Base-by-base conservation (phyloP, 2,329 filamentous ascomycete species). In the Aspergillus pseudoviridinutans region DNA sequence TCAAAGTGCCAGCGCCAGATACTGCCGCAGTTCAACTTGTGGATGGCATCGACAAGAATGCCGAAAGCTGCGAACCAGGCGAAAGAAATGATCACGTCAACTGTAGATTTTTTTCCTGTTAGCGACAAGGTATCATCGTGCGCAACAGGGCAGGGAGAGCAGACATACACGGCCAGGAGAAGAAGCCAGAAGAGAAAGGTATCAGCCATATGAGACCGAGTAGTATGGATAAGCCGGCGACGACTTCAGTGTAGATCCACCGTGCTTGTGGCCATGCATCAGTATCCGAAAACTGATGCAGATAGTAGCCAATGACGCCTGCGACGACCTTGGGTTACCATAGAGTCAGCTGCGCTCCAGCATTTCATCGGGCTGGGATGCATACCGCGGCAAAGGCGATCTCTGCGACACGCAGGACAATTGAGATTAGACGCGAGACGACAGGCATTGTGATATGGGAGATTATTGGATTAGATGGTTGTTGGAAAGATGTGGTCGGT, bases 201-300 rank as follows among this genome's bases (percentile, higher is more conserved):
- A 92, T 79, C 28, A 92, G 79, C 84, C 88, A 90, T 61, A 92
- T 71, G 27, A 92, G 74, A 4, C 84, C 79, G n/a, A 90, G 77
- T 44, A 92, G 71, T 55, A 92, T 84, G 12, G 86, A 84, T 20
- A 92, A 68, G 22, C 80, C 86, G 2, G 90, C 87, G 42, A 92
- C 81, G 20, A 90, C 84, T 68, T 89, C 84, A 49, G 88, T 84
- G 78, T 91, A 92, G 75, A 92, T 90, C 77, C 87, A 86, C 56
- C 89, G 86, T 38, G 81, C 85, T 42, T 83, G 76, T 20, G 79
- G 76, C 80, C 83, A 86, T 58, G 78, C 73, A 54, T 80, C 78
- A 38, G 78, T 72, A 35, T 77, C 62, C 24, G 76, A 59, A 52
- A 77, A 76, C 3, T 74, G 64, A 69, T 85, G 81, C 27, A 92